A percentile compares a stretch with the other conserved stretches of the same genome.
These are phyloP conservation scores for Myxozyma sirexii DNA, from an alignment of 805 yeast genomes.

Conservation along the genomic window DNA sequence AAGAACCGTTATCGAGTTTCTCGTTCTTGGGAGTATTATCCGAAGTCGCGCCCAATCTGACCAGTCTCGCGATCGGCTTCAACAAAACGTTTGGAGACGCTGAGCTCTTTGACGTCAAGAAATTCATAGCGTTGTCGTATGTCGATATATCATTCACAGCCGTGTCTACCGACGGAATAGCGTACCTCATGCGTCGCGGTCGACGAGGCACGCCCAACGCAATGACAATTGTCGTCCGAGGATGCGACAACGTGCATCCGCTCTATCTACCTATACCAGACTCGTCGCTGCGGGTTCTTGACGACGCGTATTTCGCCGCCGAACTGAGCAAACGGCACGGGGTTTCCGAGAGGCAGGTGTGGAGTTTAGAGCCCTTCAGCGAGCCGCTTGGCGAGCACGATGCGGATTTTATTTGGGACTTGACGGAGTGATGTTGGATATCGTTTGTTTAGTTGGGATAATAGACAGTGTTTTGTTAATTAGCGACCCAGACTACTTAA, in stretches of 20 bases:
- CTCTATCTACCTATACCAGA: conserved; percentile 1
- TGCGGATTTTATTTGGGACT: neutral
- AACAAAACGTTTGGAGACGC: conserved; percentile 4
- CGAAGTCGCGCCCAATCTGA: neutral
- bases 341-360: conserved; percentile 1
- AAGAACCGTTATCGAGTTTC: neutral
- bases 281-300: neutral
- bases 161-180: conserved; percentile 10
- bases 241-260: conserved; percentile 8
- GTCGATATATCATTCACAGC: conserved; percentile 1
- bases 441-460: neutral
- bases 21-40: conserved; percentile 2
- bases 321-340: neutral
- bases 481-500: too few species aligned
- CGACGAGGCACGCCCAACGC: neutral
- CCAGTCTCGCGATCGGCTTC: conserved; percentile 1
- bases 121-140: neutral
- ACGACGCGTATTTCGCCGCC: neutral
- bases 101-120: conserved; percentile 6
- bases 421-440: neutral
- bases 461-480: too few species aligned
- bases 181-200: neutral
- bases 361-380: conserved; percentile 8
- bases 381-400: neutral
- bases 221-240: neutral